Percentiles rank a stretch among this genome's conserved stretches.
phyloP scores from a whole-genome alignment of 345 rosid genomes.

The Erodium maritimum region DNA sequence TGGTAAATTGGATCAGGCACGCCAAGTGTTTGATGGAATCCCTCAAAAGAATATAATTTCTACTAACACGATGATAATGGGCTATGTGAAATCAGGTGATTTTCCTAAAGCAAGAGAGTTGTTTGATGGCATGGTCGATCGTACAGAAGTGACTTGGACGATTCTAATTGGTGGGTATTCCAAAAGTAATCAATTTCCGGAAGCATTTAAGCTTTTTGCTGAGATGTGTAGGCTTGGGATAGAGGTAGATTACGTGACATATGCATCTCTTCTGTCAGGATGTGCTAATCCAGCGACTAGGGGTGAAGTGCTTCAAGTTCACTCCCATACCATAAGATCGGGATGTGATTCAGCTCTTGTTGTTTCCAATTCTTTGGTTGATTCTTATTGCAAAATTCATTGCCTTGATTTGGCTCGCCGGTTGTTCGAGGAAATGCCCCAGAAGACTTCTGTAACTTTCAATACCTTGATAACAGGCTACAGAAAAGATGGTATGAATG shows the following conservation, averaged over 20 bases:
- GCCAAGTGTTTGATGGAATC: constrained; percentile 68
- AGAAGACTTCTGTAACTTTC: constrained; percentile 55
- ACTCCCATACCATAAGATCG: constrained; percentile 38
- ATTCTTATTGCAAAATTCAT: constrained; percentile 55
- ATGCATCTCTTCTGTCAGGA: constrained; percentile 58
- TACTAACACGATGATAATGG: constrained; percentile 50
- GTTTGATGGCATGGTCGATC: constrained; percentile 40
- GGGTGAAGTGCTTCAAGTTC: constrained; percentile 38
- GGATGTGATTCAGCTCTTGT: constrained; percentile 33
- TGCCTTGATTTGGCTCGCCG: constrained; percentile 31
- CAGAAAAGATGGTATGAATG: constrained; percentile 40
- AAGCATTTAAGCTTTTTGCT: constrained; percentile 48
- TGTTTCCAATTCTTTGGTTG: constrained; percentile 60
- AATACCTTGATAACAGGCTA: constrained; percentile 69
- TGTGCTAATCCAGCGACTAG: constrained; percentile 21
- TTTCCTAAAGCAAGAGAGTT: constrained; percentile 38
- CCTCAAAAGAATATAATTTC: constrained; percentile 55
- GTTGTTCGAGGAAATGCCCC: constrained; percentile 37
- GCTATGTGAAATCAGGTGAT: constrained; percentile 44
- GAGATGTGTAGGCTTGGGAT: constrained; percentile 36
- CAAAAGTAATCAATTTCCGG: constrained; percentile 23
- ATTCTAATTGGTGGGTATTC: constrained; percentile 65
- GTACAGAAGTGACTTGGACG: constrained; percentile 75
- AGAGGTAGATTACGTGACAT: constrained; percentile 58
- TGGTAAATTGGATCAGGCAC: constrained; percentile 46